Evolutionary conservation across 495 filamentous ascomycete genomes (phyloP).

Genomic region (Glutinoglossum americanum): DNA sequence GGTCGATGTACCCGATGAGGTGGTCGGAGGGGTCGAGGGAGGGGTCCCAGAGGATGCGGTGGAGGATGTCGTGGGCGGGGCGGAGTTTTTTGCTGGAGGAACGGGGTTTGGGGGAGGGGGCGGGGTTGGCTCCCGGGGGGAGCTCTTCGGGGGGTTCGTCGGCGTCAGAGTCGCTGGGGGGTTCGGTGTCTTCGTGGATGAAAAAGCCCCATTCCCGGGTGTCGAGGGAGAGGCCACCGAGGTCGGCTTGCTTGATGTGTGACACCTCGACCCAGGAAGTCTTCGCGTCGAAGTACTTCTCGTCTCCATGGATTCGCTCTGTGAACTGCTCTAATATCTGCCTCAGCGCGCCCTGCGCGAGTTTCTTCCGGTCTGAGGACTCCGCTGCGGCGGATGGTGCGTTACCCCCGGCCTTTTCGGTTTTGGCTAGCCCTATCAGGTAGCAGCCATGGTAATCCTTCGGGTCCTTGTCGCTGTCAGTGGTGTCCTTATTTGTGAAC

Average conservation of each 20-base stretch:
- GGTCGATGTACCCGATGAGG: slow-evolving; percentile 54
- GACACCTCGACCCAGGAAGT: slow-evolving; percentile 25
- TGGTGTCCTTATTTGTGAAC: slow-evolving; percentile 14
- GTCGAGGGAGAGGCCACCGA: slow-evolving; percentile 23
- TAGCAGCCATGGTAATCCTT: slow-evolving; percentile 30
- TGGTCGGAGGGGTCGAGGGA: slow-evolving; percentile 37
- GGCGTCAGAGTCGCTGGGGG: background rate
- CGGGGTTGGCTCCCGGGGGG: background rate
- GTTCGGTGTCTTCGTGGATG: background rate
- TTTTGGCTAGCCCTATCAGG: slow-evolving; percentile 30
- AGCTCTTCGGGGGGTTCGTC: too few relatives aligned
- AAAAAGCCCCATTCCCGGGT: background rate
- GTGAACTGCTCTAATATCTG: slow-evolving; percentile 25
- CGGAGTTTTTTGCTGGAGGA: background rate
- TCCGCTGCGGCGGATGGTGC: background rate
- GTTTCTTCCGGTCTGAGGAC: slow-evolving; percentile 8
- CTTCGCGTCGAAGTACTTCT: slow-evolving; percentile 25
- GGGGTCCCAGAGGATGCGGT: slow-evolving; percentile 51
- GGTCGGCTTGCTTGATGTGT: slow-evolving; percentile 17
- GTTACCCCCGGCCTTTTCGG: background rate
- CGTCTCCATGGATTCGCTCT: slow-evolving; percentile 21
- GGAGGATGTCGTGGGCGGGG: slow-evolving; percentile 34
- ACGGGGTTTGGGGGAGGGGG: background rate
- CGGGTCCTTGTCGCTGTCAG: slow-evolving; percentile 9
- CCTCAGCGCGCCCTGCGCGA: slow-evolving; percentile 16